Evolutionary conservation across 2,329 filamentous ascomycete species (phyloP).

Genomic region (Domatiomyces catenatus): DNA sequence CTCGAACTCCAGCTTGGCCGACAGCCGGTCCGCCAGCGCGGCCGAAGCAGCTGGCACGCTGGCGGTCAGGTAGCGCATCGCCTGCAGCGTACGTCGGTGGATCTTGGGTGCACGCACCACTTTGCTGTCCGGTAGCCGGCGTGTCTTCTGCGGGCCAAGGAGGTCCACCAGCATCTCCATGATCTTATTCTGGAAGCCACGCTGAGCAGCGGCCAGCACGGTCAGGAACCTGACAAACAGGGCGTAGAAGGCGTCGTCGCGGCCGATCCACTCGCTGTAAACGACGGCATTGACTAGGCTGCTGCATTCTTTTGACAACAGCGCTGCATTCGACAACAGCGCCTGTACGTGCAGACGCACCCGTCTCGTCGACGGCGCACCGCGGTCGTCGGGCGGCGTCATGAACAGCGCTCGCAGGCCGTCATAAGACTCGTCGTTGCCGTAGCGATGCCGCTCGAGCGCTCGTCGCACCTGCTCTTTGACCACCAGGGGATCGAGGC

Average conservation of each 20-base stretch:
- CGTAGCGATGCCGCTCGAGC: constrained; percentile 36
- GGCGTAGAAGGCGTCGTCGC: constrained; percentile 44
- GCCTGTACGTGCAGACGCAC: constrained; percentile 45
- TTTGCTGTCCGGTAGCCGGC: constrained; percentile 39
- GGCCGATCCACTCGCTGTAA: constrained; percentile 45
- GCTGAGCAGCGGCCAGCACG: constrained; percentile 64
- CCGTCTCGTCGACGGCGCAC: constrained; percentile 36
- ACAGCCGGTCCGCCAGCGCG: constrained; percentile 51
- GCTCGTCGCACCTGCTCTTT: constrained; percentile 47
- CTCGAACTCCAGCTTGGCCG: constrained; percentile 57
- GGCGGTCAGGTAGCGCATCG: constrained; percentile 58
- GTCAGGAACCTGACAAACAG: constrained; percentile 42
- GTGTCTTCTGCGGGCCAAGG: constrained; percentile 45
- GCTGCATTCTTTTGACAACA: constrained; percentile 41
- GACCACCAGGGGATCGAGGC: constrained; percentile 27
- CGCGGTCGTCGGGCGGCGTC: constrained; percentile 31
- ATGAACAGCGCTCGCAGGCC: constrained; percentile 39
- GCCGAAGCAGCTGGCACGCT: constrained; percentile 67
- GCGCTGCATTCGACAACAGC: constrained; percentile 40
- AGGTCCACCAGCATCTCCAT: constrained; percentile 68
- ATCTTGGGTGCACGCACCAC: constrained; percentile 49
- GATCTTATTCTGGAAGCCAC: constrained; percentile 57
- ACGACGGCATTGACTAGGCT: constrained; percentile 44
- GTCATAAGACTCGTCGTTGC: constrained; percentile 43
- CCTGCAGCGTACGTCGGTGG: constrained; percentile 58